phyloP scores from a whole-genome alignment of 495 filamentous ascomycete genomes.

The Astrocystis sublimbata region DNA sequence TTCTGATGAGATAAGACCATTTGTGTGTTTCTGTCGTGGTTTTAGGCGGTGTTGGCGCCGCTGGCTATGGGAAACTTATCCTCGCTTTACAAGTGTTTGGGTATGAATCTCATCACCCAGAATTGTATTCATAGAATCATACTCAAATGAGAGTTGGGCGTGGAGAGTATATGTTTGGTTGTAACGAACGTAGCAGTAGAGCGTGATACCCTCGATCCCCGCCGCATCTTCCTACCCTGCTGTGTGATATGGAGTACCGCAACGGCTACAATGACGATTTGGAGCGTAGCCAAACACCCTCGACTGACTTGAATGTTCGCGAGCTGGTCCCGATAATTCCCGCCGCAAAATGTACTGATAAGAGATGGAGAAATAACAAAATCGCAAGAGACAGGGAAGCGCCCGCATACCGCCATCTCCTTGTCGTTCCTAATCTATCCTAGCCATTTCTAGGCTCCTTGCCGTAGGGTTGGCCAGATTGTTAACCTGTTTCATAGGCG shows the following conservation, averaged over 20 bases:
- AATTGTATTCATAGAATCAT: not conserved
- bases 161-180: not conserved
- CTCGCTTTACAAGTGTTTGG: not conserved
- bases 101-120: not conserved
- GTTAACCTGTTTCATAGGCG: constrained; percentile 65
- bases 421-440: constrained; percentile 69
- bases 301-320: not conserved
- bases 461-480: constrained; percentile 65
- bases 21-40: not conserved
- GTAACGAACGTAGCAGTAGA: not conserved
- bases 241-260: not conserved
- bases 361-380: not conserved
- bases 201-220: not conserved
- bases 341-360: not conserved
- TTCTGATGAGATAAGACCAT: not conserved
- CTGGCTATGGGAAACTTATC: not conserved
- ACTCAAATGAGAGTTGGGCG: not conserved
- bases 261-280: not conserved
- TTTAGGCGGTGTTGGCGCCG: not conserved
- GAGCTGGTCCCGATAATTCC: not conserved
- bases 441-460: constrained; percentile 63
- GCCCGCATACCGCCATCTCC: constrained; percentile 2
- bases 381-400: not conserved
- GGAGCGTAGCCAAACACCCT: not conserved
- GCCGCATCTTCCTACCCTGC: too few relatives aligned